These are phyloP conservation scores for Decorospora gaudefroyi DNA, from an alignment of 2,329 filamentous ascomycete genomes.

Conservation along the genomic window DNA sequence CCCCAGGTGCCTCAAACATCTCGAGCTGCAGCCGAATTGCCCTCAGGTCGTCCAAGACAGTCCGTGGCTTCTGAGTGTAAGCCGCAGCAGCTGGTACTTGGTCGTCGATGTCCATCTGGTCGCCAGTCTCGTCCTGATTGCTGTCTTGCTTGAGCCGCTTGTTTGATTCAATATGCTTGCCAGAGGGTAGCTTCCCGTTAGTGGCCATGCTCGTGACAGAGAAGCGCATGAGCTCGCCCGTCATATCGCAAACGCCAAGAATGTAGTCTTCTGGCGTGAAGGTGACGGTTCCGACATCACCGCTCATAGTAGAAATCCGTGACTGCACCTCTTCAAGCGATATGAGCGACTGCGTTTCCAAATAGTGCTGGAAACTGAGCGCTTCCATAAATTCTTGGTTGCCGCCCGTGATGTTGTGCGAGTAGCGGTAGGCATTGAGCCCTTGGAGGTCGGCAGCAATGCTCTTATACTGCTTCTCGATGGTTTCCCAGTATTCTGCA, in stretches of 20 bases:
- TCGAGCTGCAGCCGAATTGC: constrained; percentile 77
- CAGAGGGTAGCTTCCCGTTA: constrained; percentile 59
- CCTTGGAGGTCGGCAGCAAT: constrained; percentile 75
- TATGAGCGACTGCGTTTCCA: constrained; percentile 75
- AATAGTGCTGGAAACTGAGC: constrained; percentile 84
- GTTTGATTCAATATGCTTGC: constrained; percentile 43
- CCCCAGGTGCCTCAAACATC: constrained; percentile 63
- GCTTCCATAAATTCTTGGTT: constrained; percentile 96
- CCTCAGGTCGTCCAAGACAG: constrained; percentile 81
- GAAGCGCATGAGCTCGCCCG: constrained; percentile 96
- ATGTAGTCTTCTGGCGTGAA: constrained; percentile 85
- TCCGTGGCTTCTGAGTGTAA: constrained; percentile 51
- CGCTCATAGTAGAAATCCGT: constrained; percentile 46
- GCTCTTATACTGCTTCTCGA: constrained; percentile 67
- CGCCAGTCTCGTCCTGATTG: constrained; percentile 25
- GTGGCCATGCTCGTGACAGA: constrained; percentile 86
- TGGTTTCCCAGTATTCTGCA: constrained; percentile 69
- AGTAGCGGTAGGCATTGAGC: constrained; percentile 82
- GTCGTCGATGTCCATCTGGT: constrained; percentile 47
- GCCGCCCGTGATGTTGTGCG: constrained; percentile 73
- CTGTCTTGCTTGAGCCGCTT: constrained; percentile 33
- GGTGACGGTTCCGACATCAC: constrained; percentile 56
- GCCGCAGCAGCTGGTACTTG: constrained; percentile 22
- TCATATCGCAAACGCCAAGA: constrained; percentile 89
- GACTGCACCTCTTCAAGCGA: constrained; percentile 63